These are phyloP conservation scores for Encephalitozoon intestinalis DNA, from an alignment of 371 early-diverging fungal genomes.

Conservation along the genomic window DNA sequence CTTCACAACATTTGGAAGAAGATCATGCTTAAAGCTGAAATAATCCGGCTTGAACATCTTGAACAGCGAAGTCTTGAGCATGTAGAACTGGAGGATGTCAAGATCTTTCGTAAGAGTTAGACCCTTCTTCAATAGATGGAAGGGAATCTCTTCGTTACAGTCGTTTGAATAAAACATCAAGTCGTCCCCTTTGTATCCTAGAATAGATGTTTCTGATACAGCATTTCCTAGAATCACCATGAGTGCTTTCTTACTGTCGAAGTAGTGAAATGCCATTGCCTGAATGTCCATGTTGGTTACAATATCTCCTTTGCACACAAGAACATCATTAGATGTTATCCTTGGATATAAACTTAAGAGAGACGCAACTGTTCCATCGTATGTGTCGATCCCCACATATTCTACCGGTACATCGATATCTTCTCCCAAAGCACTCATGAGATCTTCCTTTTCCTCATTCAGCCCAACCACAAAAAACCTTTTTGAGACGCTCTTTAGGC, in stretches of 20 bases:
- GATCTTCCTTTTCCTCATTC: not conserved
- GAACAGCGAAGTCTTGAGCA: constrained; percentile 18
- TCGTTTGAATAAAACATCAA: constrained; percentile 15
- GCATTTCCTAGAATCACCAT: constrained; percentile 4
- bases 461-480: constrained; percentile 28
- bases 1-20: constrained; percentile 23
- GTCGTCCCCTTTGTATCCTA: constrained; percentile 10
- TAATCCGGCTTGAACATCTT: not conserved
- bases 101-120: not conserved
- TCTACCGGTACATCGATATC: not conserved
- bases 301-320: constrained; percentile 43
- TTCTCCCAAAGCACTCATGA: not conserved
- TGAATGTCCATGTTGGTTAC: constrained; percentile 16
- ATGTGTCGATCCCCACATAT: constrained; percentile 17
- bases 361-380: constrained; percentile 24
- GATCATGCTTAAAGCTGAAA: constrained; percentile 31
- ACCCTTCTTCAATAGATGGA: constrained; percentile 11
- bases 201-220: not conserved
- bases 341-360: not conserved
- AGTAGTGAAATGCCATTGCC: constrained; percentile 4
- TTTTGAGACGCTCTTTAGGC: not conserved
- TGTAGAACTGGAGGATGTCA: constrained; percentile 25
- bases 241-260: not conserved
- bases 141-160: not conserved
- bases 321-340: constrained; percentile 20